These are phyloP conservation scores for Tillandsia fasciculata DNA, from an alignment of 176 grass and related monocot genomes.

Conservation along the genomic window DNA sequence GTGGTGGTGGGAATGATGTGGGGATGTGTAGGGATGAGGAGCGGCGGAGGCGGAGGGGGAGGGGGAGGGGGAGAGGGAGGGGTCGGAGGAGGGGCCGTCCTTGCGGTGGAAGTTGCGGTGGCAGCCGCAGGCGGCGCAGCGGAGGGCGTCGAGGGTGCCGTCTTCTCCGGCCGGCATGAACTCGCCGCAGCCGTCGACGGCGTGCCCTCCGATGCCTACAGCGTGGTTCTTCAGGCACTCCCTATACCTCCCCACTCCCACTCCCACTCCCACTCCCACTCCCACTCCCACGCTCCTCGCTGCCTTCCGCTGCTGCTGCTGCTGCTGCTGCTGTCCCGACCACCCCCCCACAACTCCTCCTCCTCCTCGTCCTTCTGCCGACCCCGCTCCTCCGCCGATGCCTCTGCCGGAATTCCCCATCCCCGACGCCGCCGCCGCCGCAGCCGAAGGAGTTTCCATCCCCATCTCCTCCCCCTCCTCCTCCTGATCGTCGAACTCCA, in stretches of 20 bases:
- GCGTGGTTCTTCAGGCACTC: conserved; percentile 98
- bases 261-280: neutral
- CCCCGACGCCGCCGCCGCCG: conserved; percentile 43
- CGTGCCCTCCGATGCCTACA: conserved; percentile 70
- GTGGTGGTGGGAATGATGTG: neutral
- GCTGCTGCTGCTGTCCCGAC: conserved; percentile 2
- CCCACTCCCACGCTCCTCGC: neutral
- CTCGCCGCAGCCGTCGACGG: conserved; percentile 82
- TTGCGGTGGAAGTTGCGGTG: conserved; percentile 92
- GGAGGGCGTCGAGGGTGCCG: conserved; percentile 68
- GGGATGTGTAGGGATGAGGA: neutral
- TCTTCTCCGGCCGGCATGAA: conserved; percentile 74
- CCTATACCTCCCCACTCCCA: conserved; percentile 25
- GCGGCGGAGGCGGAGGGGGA: neutral
- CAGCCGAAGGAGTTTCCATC: conserved; percentile 36
- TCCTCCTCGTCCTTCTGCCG: neutral
- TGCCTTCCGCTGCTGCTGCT: neutral
- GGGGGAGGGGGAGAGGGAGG: neutral
- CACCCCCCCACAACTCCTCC: neutral
- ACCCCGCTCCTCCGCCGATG: conserved; percentile 36
- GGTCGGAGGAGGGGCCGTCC: conserved; percentile 21
- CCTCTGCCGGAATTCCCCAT: conserved; percentile 25
- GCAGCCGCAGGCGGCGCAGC: conserved; percentile 71
- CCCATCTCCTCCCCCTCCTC: too few species aligned
- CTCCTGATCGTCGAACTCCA: too few species aligned